Evolutionary conservation across 2,329 filamentous ascomycete genomes (phyloP), one percentile per base, ranked within the genome.

Genomic region (Xylariaceae sp.): DNA sequence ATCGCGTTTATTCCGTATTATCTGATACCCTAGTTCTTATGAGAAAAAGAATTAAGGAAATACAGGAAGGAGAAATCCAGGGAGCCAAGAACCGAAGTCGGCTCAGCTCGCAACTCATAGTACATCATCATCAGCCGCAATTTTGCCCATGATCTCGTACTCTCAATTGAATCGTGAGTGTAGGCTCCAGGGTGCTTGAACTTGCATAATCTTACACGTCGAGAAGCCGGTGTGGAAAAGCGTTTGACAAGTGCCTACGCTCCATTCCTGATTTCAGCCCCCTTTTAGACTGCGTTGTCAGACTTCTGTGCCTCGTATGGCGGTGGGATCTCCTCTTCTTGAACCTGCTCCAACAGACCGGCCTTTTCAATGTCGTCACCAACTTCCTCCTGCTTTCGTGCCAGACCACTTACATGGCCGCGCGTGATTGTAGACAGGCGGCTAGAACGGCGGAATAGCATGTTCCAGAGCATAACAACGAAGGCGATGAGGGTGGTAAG

Each of bases 401-500:
- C 64, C n/a, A 73, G 70, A 70, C 78, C 77, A 15, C 35, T 58
- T 35, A 58, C 57, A 56, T 69, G 72, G 49, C 69, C 69, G 49
- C 71, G 71, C 63, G 71, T 68, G 60, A 69, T 71, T 57, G 68
- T 69, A 54, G 68, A 69, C 55, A 71, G 70, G 37, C 68, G 67
- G 64, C 70, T 69, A 56, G 68, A 68, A 53, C 82, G 80, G 68
- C 82, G 81, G 67, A 76, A 75, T 62, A 86, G 70, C 62, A 79
- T 74, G 63, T 82, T 81, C 77, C 83, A 83, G 30, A 86, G 53
- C 49, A 51, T 35, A 15, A 35, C 49, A n/a, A 13, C 10, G 59
- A 82, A 83, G 55, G 87, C 80, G 56, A 85, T 76, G 56, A 87
- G 67, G 54, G 82, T 85, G 62, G 86, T 87, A 47, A 88, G 72